Evolutionary conservation across 2,329 filamentous ascomycete genomes (phyloP).

Genomic region (Aspergillus ochraceoroseus): DNA sequence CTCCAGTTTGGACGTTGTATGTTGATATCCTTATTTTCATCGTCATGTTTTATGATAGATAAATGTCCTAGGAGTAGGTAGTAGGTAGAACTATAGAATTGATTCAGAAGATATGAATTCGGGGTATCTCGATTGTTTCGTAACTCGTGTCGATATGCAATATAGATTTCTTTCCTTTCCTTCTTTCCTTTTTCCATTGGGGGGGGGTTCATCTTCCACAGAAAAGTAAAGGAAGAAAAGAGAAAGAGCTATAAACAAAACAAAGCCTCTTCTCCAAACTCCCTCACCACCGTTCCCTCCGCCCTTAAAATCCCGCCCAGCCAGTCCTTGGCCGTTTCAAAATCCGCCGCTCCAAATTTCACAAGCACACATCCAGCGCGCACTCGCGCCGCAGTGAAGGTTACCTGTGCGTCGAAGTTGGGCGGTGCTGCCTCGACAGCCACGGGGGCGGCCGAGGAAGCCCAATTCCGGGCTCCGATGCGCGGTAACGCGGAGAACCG

Average conservation of each 20-base stretch:
- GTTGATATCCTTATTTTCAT: background rate
- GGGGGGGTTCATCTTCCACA: too few species aligned
- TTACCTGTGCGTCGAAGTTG: slow-evolving; percentile 49
- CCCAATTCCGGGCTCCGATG: slow-evolving; percentile 75
- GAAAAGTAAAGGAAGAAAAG: slow-evolving; percentile 2
- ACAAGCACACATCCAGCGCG: slow-evolving; percentile 75
- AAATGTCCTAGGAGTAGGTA: background rate
- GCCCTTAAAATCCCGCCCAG: slow-evolving; percentile 67
- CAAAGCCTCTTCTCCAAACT: slow-evolving; percentile 76
- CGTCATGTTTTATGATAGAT: background rate
- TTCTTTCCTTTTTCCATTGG: too few species aligned
- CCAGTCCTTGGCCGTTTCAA: slow-evolving; percentile 79
- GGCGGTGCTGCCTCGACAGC: slow-evolving; percentile 29
- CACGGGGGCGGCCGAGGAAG: slow-evolving; percentile 26
- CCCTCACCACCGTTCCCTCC: slow-evolving; percentile 64
- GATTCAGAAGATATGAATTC: slow-evolving; percentile 1
- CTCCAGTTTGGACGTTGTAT: too few species aligned
- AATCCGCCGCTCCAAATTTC: slow-evolving; percentile 78
- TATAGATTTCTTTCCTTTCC: background rate
- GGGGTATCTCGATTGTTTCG: slow-evolving; percentile 4
- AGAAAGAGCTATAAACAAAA: slow-evolving; percentile 58
- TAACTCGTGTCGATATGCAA: too few species aligned
- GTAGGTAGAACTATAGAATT: background rate
- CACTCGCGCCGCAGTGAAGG: slow-evolving; percentile 78
- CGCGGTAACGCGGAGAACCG: slow-evolving; percentile 75